Conservation (phyloP, 2,329 filamentous ascomycete species). For the Aspergillus ustus region DNA sequence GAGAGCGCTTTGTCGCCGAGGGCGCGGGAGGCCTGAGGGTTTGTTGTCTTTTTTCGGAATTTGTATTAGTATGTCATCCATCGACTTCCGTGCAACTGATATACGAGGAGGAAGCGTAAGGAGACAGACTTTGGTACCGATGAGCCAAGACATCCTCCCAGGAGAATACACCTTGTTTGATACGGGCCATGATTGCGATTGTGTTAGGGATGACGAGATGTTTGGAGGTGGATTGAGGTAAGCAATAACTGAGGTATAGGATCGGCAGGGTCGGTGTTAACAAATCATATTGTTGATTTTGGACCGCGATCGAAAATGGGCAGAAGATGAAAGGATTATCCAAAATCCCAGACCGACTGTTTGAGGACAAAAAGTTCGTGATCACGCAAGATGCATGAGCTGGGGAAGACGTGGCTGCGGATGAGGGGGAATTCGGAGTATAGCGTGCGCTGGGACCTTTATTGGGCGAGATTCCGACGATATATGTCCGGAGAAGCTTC, state of each 20-base stretch:
- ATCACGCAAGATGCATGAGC: constrained; percentile 10
- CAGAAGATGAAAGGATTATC: neutral
- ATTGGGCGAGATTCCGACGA: neutral
- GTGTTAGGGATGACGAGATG: neutral
- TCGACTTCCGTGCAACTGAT: neutral
- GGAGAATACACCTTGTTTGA: constrained; percentile 43
- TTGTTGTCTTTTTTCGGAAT: constrained; percentile 33
- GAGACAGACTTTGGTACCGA: constrained; percentile 43
- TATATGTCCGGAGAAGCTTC: neutral
- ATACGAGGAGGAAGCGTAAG: constrained; percentile 1
- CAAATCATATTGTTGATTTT: constrained; percentile 6
- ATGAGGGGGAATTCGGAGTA: neutral
- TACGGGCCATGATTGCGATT: constrained; percentile 35
- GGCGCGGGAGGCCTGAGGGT: constrained; percentile 29
- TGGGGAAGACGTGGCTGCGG: constrained; percentile 12
- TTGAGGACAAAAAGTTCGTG: neutral
- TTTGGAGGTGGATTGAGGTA: neutral
- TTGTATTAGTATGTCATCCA: constrained; percentile 1
- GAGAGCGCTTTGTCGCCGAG: constrained; percentile 20
- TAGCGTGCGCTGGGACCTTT: neutral
- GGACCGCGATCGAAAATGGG: neutral
- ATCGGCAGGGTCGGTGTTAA: constrained; percentile 4
- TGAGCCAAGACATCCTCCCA: constrained; percentile 48
- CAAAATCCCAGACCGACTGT: neutral
- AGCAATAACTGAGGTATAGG: neutral